Conservation (phyloP, 1,139 yeast genomes). For the Saccharomyces hybrid region DNA sequence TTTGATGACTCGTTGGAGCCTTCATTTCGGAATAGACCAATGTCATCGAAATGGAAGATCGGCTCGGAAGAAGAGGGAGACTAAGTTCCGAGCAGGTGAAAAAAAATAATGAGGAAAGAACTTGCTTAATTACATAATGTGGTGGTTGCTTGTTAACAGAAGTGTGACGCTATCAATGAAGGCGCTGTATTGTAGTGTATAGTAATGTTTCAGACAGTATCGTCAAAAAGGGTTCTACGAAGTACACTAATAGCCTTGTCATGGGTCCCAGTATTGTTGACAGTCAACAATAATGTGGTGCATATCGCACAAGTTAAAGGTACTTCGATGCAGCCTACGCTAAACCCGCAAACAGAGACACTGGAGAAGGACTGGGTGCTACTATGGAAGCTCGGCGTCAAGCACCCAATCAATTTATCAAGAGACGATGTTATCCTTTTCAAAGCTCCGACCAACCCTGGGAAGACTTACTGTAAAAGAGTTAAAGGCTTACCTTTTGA, state of each 20-base stretch:
- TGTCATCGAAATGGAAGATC: background rate
- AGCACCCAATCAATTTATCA: constrained; percentile 40
- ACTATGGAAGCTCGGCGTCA: constrained; percentile 56
- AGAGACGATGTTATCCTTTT: constrained; percentile 72
- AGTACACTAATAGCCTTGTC: constrained; percentile 12
- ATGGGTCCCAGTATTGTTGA: constrained; percentile 77
- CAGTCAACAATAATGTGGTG: constrained; percentile 61
- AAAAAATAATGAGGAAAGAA: background rate
- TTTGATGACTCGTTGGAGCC: background rate
- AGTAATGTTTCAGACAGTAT: background rate
- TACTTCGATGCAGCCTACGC: constrained; percentile 80
- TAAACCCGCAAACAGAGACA: constrained; percentile 58
- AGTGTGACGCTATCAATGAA: background rate
- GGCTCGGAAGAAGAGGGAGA: background rate
- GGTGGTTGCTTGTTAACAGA: background rate
- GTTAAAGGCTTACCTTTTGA: constrained; percentile 73
- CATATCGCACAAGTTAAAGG: constrained; percentile 79
- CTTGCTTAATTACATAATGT: background rate
- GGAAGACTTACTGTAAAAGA: constrained; percentile 64
- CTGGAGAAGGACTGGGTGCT: constrained; percentile 50
- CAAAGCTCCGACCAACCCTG: constrained; percentile 73
- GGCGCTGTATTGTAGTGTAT: background rate
- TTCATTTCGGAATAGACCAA: background rate
- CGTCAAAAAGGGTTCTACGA: background rate
- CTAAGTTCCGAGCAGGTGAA: background rate